Evolutionary conservation across 495 filamentous ascomycete species (phyloP).

Genomic region (Parathielavia appendiculata): DNA sequence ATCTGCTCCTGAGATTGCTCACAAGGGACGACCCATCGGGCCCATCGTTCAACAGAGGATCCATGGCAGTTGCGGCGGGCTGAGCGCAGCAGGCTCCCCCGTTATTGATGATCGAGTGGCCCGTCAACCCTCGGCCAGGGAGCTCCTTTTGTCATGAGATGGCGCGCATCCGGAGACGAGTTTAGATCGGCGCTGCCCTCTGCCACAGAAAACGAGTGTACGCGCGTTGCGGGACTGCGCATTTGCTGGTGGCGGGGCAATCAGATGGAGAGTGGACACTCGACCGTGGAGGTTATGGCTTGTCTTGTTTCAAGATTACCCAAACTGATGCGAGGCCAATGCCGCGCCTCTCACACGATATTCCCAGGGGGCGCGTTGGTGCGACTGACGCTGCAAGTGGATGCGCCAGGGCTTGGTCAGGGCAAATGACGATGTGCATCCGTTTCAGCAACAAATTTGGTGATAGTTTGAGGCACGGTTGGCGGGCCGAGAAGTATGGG

Average conservation of each 20-base stretch:
- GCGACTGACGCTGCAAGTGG: not conserved
- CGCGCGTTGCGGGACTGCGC: slow-evolving; percentile 5
- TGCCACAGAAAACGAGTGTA: slow-evolving; percentile 7
- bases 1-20: slow-evolving; percentile 20
- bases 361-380: slow-evolving; percentile 13
- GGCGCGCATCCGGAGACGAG: slow-evolving; percentile 6
- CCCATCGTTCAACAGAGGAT: slow-evolving; percentile 38
- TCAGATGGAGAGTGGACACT: not conserved
- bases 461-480: not conserved
- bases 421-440: slow-evolving; percentile 13
- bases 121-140: slow-evolving; percentile 31
- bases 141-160: slow-evolving; percentile 24
- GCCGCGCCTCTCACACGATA: slow-evolving; percentile 8
- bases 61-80: slow-evolving; percentile 33
- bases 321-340: not conserved
- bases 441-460: not conserved
- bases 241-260: slow-evolving; percentile 12
- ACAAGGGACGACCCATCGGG: slow-evolving; percentile 60
- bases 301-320: not conserved
- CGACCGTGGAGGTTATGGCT: not conserved
- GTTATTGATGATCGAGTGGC: slow-evolving; percentile 15
- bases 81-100: slow-evolving; percentile 20
- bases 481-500: not conserved
- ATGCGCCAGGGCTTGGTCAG: slow-evolving; percentile 5
- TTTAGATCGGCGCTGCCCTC: not conserved